Evolutionary conservation across 2,329 filamentous ascomycete species (phyloP).

Genomic region (Fusarium sp.): DNA sequence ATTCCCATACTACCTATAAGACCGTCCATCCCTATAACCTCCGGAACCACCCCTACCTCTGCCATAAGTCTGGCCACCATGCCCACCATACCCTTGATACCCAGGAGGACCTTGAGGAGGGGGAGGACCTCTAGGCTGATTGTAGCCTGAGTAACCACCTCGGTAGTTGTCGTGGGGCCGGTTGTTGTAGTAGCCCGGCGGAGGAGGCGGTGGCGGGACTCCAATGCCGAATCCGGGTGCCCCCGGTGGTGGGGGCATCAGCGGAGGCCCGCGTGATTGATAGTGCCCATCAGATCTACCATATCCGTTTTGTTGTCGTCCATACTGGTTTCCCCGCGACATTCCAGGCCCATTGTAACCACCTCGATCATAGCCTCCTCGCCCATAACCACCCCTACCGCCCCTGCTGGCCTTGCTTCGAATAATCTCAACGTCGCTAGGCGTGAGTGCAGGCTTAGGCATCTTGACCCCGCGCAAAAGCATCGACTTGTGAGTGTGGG

Average conservation of each 20-base stretch:
- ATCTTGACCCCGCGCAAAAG: slow-evolving; percentile 86
- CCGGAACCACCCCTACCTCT: slow-evolving; percentile 37
- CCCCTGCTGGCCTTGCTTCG: slow-evolving; percentile 72
- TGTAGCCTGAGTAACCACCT: slow-evolving; percentile 36
- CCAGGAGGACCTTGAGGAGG: slow-evolving; percentile 27
- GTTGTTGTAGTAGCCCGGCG: slow-evolving; percentile 40
- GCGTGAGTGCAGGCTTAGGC: slow-evolving; percentile 77
- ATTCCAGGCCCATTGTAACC: slow-evolving; percentile 47
- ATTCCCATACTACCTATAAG: slow-evolving; percentile 36
- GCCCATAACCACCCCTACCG: slow-evolving; percentile 48
- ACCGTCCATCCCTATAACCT: slow-evolving; percentile 36
- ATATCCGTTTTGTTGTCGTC: slow-evolving; percentile 40
- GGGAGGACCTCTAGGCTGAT: slow-evolving; percentile 34
- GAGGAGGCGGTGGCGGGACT: slow-evolving; percentile 50
- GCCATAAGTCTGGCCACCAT: slow-evolving; percentile 31
- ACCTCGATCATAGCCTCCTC: slow-evolving; percentile 42
- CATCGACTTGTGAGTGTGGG: slow-evolving; percentile 90
- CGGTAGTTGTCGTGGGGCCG: slow-evolving; percentile 27
- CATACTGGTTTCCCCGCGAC: slow-evolving; percentile 35
- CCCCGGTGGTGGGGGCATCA: slow-evolving; percentile 50
- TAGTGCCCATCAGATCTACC: slow-evolving; percentile 32
- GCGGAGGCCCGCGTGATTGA: slow-evolving; percentile 15
- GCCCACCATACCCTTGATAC: slow-evolving; percentile 39
- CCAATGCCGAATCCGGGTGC: slow-evolving; percentile 50
- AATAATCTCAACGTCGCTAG: slow-evolving; percentile 80